These are phyloP conservation scores for Jaltomata sinuosa DNA, from an alignment of 257 asterid genomes.

Conservation along the genomic window DNA sequence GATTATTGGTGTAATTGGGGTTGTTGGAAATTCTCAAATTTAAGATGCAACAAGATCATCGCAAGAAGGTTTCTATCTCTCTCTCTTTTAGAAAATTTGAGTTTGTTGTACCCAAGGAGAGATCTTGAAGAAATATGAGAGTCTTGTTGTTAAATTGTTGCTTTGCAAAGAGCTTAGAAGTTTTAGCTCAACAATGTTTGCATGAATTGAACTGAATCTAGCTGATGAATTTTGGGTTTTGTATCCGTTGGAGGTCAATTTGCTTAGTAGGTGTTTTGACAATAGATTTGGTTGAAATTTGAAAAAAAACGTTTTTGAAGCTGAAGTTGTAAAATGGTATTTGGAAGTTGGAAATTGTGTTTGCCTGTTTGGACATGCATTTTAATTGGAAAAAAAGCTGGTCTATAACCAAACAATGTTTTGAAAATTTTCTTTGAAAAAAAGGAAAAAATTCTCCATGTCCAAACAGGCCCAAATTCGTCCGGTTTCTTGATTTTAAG, in stretches of 20 bases:
- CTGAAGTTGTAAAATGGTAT: background rate
- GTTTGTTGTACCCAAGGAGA: background rate
- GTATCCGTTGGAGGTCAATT: background rate
- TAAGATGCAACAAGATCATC: conserved; percentile 65
- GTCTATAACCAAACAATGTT: background rate
- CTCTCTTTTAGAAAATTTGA: background rate
- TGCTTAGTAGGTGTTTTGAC: background rate
- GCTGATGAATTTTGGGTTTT: background rate
- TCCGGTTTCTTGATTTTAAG: background rate
- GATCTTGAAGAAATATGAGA: background rate
- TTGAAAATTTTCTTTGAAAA: background rate
- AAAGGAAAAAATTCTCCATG: background rate
- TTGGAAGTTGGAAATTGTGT: background rate
- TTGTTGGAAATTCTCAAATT: background rate
- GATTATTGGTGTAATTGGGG: background rate
- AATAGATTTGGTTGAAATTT: background rate
- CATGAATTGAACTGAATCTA: background rate
- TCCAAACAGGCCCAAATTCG: background rate
- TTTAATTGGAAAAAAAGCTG: background rate
- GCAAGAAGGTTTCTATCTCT: conserved; percentile 38
- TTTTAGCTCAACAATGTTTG: background rate
- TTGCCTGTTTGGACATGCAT: background rate
- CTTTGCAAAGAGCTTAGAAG: background rate
- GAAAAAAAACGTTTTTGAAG: background rate
- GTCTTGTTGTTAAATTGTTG: background rate